phyloP scores from a whole-genome alignment of 1,139 yeast species.

The Spencermartinsiella ligniputridi region DNA sequence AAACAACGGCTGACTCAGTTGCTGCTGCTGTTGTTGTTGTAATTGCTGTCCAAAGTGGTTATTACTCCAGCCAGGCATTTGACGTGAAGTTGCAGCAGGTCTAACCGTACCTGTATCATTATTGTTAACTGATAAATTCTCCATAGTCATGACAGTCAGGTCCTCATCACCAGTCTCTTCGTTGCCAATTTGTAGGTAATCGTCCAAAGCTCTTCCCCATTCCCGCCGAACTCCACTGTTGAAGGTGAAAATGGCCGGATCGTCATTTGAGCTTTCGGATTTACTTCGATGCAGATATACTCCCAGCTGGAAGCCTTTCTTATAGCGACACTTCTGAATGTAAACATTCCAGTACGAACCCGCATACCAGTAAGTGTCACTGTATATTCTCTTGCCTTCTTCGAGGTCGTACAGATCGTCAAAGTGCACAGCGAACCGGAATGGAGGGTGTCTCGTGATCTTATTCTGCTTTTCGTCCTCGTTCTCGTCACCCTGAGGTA shows the following conservation, averaged over 20 bases:
- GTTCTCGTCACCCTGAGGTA: constrained; percentile 2
- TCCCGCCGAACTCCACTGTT: constrained; percentile 1
- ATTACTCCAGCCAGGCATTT: background rate
- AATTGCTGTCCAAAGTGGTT: background rate
- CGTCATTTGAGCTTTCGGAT: constrained; percentile 19
- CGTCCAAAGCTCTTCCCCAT: constrained; percentile 2
- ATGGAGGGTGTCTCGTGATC: constrained; percentile 45
- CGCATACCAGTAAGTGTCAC: constrained; percentile 51
- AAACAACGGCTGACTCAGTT: background rate
- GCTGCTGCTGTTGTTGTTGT: background rate
- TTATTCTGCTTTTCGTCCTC: constrained; percentile 2
- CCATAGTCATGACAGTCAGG: constrained; percentile 12
- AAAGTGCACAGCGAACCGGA: constrained; percentile 49
- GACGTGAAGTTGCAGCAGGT: background rate
- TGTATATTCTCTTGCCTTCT: constrained; percentile 45
- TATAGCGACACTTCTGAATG: constrained; percentile 42
- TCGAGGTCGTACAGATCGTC: constrained; percentile 42
- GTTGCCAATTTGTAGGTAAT: constrained; percentile 4
- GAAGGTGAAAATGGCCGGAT: background rate
- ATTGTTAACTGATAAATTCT: constrained; percentile 8
- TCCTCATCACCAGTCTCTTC: constrained; percentile 13
- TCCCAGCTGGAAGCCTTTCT: constrained; percentile 46
- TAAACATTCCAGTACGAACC: constrained; percentile 56
- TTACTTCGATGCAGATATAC: constrained; percentile 47
- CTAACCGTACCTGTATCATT: background rate